Evolutionary conservation across 2,329 filamentous ascomycete species (phyloP), one percentile per base, ranked within the genome.

Genomic region (Diaporthe amygdali): DNA sequence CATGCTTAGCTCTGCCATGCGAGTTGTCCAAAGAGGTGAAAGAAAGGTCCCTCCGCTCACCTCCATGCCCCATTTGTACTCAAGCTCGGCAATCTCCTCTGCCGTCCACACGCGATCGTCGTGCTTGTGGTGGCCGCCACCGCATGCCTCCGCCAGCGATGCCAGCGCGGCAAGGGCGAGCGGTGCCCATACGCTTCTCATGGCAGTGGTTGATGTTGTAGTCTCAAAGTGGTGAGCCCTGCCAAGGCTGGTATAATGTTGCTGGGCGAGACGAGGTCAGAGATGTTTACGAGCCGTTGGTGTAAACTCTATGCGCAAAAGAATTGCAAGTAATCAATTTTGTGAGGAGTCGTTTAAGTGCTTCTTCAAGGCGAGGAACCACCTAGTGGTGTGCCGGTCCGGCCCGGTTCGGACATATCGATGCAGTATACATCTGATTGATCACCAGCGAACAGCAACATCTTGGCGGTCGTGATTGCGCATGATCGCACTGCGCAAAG

Each of bases 61-160:
- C 80, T 90, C 88, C 55, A 82, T 82, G 2, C 87, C 87, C 88
- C 88, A 90, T 84, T 89, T 89, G 61, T 80, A 80, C 76, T 90
- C 84, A 52, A 90, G 79, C 75, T 88, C 87, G 20, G 84, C 84
- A 30, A 87, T 78, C 71, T 87, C 83, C 74, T 88, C 86, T 72
- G 84, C 82, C 25, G 82, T 83, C 82, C 85, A 89, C 66, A 84
- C 81, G 73, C 82, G 82, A 70, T 81, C 80, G 71, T 82, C 78
- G 72, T 83, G 74, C 68, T 76, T 75, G 75, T 81, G 74, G 55
- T 78, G 76, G 47, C 78, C 75, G 72, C 80, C 78, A 22, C 80
- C 80, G 74, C 80, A 79, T 20, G 79, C 81, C 47, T 74, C 71
- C 25, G 78, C 74, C 51, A 81, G 73, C 12, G 76, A 74, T 51